Base-by-base conservation (phyloP, 108 stramenopile genomes). In the Fragilariopsis cylindrus region DNA sequence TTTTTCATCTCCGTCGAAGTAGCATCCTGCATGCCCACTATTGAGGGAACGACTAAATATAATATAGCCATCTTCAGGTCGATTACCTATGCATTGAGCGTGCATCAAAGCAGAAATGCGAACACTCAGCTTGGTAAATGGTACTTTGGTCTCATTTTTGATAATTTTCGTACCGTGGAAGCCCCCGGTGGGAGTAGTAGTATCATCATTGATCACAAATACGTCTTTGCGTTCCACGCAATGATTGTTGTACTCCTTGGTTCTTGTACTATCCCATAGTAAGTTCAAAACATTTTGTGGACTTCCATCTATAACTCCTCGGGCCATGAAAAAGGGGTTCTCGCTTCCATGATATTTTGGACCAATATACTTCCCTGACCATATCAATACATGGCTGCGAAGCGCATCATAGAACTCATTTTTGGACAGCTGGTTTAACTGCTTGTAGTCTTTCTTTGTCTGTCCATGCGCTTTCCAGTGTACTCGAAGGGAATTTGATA, bases 181-280 rank as follows among this genome's bases (percentile, higher is more conserved):
- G n/a, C 79, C 79, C 18, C 45, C 48, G 7, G 13, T 48, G 39
- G 18, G 11, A 11, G 11, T 63, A 15, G n/a, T 57, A n/a, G 47
- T 57, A n/a, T 55, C 65, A 56, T 76, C 64, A 42, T 77, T 71
- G 16, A 72, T 43, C 39, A 30, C 49, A 12, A 83, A 18, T 6
- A 73, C 39, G 57, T 79, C 81, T 13, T 47, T 69, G 3, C 87
- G 77, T 19, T 76, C 81, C 0, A 82, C 55, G 21, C 75, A 79
- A 55, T 70, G 84, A 7, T 76, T 67, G 75, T 87, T 87, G 81
- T 87, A 87, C 67, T 87, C 81, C 0, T 47, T 57, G 7, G 83
- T 80, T 50, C 87, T 71, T 11, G 68, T 48, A 63, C 79, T 84
- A 60, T 84, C 81, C 81, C 87, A 87, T 6, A 87, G 53, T 15